These are phyloP conservation scores for Scheffersomyces quercinus DNA, from an alignment of 1,139 yeast species.

Conservation along the genomic window DNA sequence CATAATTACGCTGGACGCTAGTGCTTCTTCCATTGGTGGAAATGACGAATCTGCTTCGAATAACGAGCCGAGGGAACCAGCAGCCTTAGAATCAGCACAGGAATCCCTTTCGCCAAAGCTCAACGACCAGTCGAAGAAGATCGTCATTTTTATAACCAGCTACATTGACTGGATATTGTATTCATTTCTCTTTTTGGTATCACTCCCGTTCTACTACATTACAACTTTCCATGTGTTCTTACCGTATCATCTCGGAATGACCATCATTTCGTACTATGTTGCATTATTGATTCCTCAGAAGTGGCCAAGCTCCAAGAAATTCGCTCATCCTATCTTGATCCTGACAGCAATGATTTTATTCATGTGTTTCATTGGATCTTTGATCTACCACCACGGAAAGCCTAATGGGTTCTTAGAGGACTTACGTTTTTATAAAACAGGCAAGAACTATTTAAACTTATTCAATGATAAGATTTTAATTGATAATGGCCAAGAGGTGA, in stretches of 20 bases:
- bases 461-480: conserved; percentile 43
- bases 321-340: conserved; percentile 71
- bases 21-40: neutral
- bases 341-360: conserved; percentile 64
- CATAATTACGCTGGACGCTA: neutral
- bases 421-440: conserved; percentile 63
- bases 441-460: conserved; percentile 61
- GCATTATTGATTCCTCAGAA: conserved; percentile 52
- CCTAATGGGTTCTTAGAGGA: conserved; percentile 50
- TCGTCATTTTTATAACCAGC: conserved; percentile 41
- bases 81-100: conserved; percentile 1
- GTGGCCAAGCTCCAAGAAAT: conserved; percentile 48
- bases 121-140: conserved; percentile 17
- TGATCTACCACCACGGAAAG: conserved; percentile 47
- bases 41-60: neutral
- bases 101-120: conserved; percentile 4
- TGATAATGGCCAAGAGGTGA: conserved; percentile 26
- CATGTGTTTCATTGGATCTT: conserved; percentile 59
- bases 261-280: conserved; percentile 54
- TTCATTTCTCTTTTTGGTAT: conserved; percentile 44
- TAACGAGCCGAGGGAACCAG: neutral
- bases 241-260: conserved; percentile 62
- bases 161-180: conserved; percentile 62
- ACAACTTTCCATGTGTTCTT: conserved; percentile 51
- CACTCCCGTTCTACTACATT: conserved; percentile 56